Conservation (phyloP, 2,329 filamentous ascomycete species). For the Colletotrichum viniferum region DNA sequence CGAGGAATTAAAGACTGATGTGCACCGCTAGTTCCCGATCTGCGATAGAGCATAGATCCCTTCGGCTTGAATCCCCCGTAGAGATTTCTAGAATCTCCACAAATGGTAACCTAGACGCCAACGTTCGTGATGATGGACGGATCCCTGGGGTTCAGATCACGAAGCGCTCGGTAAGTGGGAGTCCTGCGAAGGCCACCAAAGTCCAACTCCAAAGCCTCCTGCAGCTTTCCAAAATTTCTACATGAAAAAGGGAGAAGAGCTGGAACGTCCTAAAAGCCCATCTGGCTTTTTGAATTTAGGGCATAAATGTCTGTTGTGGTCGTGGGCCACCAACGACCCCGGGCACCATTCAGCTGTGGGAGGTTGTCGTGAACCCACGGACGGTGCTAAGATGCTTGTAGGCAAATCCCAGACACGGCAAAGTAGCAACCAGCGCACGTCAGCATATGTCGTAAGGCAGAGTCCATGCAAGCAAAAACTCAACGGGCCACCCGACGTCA, state of each 20-base stretch:
- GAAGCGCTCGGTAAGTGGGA: background rate
- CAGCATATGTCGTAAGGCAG: background rate
- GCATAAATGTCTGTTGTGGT: background rate
- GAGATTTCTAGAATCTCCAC: background rate
- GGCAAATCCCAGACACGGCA: constrained; percentile 10
- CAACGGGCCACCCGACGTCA: constrained; percentile 14
- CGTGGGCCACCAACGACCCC: background rate
- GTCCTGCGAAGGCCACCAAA: background rate
- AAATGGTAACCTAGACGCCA: background rate
- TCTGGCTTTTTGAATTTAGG: background rate
- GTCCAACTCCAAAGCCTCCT: background rate
- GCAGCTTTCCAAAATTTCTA: background rate
- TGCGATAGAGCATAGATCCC: background rate
- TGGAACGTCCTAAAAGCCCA: background rate
- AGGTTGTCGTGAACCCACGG: constrained; percentile 5
- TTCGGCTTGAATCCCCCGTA: background rate
- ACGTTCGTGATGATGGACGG: background rate
- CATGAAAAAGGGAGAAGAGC: background rate
- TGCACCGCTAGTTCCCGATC: background rate
- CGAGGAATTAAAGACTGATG: constrained; percentile 1
- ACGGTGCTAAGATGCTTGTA: constrained; percentile 17
- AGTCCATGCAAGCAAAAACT: constrained; percentile 13
- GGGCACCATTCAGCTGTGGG: background rate
- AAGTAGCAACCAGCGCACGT: background rate
- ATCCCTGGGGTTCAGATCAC: background rate